Evolutionary conservation across 23 red algal species (phyloP).

Genomic region (Gracilariopsis chorda): DNA sequence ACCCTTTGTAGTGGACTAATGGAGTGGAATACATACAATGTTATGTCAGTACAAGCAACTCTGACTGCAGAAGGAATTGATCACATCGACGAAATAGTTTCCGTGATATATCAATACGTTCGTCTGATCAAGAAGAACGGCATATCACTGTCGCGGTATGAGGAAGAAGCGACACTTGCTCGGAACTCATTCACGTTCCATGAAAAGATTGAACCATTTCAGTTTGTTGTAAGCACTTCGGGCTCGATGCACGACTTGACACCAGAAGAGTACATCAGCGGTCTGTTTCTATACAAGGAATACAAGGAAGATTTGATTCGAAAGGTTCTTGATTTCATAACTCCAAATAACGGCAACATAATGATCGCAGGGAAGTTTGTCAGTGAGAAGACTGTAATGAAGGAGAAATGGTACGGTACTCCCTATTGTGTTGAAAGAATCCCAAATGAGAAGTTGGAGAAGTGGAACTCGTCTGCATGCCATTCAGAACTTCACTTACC

Average conservation of each 20-base stretch:
- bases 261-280: constrained; percentile 60
- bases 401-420: constrained; percentile 92
- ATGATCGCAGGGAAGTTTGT: constrained; percentile 43
- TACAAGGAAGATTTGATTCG: constrained; percentile 54
- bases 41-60: constrained; percentile 62
- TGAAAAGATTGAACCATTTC: constrained; percentile 62
- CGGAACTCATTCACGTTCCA: constrained; percentile 78
- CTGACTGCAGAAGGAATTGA: constrained; percentile 75
- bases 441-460: neutral
- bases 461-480: constrained; percentile 17
- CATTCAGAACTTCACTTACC: constrained; percentile 54
- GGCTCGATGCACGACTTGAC: constrained; percentile 41
- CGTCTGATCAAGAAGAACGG: constrained; percentile 40
- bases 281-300: constrained; percentile 60
- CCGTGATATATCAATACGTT: constrained; percentile 73
- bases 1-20: constrained; percentile 42
- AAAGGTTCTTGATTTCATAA: constrained; percentile 50
- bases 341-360: constrained; percentile 49
- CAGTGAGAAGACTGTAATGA: neutral
- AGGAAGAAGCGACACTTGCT: constrained; percentile 64
- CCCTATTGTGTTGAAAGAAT: constrained; percentile 53
- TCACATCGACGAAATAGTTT: constrained; percentile 63
- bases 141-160: constrained; percentile 44
- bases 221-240: constrained; percentile 44
- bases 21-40: constrained; percentile 35